Evolutionary conservation across 2,329 filamentous ascomycete species (phyloP).

Genomic region (Cladophialophora bantiana): DNA sequence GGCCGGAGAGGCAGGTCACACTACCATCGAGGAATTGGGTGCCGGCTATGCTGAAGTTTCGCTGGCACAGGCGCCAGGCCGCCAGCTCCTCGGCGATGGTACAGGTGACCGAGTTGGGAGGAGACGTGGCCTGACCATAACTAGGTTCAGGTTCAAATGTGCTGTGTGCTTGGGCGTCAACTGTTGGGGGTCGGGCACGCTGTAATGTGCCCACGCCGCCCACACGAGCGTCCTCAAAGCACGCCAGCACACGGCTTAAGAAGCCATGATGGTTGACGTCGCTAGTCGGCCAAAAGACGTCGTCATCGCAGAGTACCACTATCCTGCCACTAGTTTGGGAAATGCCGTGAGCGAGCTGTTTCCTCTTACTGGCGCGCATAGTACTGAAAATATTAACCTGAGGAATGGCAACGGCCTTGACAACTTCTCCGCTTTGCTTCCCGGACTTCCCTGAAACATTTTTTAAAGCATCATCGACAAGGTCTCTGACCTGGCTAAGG

Average conservation of each 20-base stretch:
- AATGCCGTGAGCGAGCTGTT: background rate
- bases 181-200: slow-evolving; percentile 1
- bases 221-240: background rate
- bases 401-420: slow-evolving; percentile 1
- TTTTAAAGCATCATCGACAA: background rate
- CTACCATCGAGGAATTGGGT: background rate
- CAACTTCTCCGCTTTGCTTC: background rate
- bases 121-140: too few relatives aligned
- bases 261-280: background rate
- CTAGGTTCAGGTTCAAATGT: too few relatives aligned
- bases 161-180: background rate
- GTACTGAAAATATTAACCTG: background rate
- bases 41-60: slow-evolving; percentile 1
- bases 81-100: background rate
- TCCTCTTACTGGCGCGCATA: background rate
- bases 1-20: background rate
- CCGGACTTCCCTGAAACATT: background rate
- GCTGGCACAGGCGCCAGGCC: background rate
- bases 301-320: slow-evolving; percentile 1
- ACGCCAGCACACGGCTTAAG: slow-evolving; percentile 1
- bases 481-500: background rate
- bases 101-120: too few relatives aligned
- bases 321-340: background rate
- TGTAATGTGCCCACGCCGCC: slow-evolving; percentile 1
- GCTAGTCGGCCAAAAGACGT: background rate